Conservation (phyloP, 148 eudicot species). For the Nepenthes mirabilis region DNA sequence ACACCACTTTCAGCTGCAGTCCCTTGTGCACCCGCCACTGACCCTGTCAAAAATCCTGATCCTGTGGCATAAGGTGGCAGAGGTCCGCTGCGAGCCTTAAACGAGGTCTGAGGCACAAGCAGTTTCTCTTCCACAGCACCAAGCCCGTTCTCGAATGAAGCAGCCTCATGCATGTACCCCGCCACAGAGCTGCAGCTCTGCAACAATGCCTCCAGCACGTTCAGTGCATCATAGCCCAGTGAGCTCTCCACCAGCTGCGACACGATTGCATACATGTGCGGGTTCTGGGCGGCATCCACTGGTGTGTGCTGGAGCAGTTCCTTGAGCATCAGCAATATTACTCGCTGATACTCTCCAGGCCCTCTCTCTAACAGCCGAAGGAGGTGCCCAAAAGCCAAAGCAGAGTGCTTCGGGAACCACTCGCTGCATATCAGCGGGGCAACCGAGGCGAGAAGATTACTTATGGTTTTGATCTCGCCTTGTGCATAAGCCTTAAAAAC, state of each 20-base stretch:
- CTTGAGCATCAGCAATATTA: slow-evolving; percentile 76
- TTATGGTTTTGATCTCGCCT: slow-evolving; percentile 77
- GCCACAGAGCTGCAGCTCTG: slow-evolving; percentile 88
- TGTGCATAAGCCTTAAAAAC: slow-evolving; percentile 78
- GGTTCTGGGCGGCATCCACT: slow-evolving; percentile 96
- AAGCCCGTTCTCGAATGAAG: slow-evolving; percentile 49
- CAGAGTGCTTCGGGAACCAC: slow-evolving; percentile 96
- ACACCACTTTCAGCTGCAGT: slow-evolving; percentile 41
- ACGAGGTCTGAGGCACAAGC: slow-evolving; percentile 75
- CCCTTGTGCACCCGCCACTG: slow-evolving; percentile 22
- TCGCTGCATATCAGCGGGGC: slow-evolving; percentile 82
- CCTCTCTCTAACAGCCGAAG: slow-evolving; percentile 79
- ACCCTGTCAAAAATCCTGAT: slow-evolving; percentile 45
- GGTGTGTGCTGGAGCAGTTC: slow-evolving; percentile 96
- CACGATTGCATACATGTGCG: slow-evolving; percentile 96
- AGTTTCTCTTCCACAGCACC: slow-evolving; percentile 64
- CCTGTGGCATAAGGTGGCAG: slow-evolving; percentile 42
- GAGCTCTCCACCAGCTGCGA: slow-evolving; percentile 99
- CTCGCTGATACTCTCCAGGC: slow-evolving; percentile 87
- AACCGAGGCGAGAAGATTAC: slow-evolving; percentile 74
- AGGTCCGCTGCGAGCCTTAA: slow-evolving; percentile 92
- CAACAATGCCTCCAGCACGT: slow-evolving; percentile 89
- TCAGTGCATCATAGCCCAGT: slow-evolving; percentile 91
- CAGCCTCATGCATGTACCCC: slow-evolving; percentile 48
- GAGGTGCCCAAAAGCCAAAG: slow-evolving; percentile 89